A percentile compares a stretch with the other conserved stretches of the same genome.
Evolutionary conservation across 139 green algal species (phyloP).

Genomic region (Desmodesmus armatus): DNA sequence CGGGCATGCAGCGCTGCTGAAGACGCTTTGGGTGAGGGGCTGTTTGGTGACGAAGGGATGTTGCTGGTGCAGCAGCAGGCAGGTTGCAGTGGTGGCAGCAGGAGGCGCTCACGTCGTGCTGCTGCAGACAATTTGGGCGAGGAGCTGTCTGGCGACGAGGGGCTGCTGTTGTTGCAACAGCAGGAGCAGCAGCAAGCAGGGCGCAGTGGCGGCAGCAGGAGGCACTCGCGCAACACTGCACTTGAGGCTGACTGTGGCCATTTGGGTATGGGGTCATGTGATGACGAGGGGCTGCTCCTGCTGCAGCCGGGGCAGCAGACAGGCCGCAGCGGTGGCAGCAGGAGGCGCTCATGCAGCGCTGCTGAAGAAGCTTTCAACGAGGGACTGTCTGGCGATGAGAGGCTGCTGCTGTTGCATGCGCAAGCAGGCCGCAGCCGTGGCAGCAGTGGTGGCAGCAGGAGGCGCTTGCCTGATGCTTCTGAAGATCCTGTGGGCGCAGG

Average conservation of each 20-base stretch:
- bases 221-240: not conserved
- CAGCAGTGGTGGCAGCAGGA: too few relatives aligned
- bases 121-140: not conserved
- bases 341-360: too few relatives aligned
- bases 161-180: not conserved
- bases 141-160: not conserved
- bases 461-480: not conserved
- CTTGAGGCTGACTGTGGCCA: not conserved
- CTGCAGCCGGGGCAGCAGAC: not conserved
- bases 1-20: too few relatives aligned
- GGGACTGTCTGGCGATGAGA: too few relatives aligned
- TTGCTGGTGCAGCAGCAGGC: too few relatives aligned
- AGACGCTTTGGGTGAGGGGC: too few relatives aligned
- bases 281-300: too few relatives aligned
- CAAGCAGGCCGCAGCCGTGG: too few relatives aligned
- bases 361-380: not conserved
- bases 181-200: not conserved
- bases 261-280: not conserved
- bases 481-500: not conserved
- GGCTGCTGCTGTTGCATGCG: not conserved
- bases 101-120: not conserved
- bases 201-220: not conserved
- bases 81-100: not conserved
- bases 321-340: slow-evolving; percentile 1
- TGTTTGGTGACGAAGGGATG: not conserved